A percentile compares a stretch with the other conserved stretches of the same genome.
Conservation (phyloP, 1,139 yeast genomes). For the Sugiyamaella neomexicana region DNA sequence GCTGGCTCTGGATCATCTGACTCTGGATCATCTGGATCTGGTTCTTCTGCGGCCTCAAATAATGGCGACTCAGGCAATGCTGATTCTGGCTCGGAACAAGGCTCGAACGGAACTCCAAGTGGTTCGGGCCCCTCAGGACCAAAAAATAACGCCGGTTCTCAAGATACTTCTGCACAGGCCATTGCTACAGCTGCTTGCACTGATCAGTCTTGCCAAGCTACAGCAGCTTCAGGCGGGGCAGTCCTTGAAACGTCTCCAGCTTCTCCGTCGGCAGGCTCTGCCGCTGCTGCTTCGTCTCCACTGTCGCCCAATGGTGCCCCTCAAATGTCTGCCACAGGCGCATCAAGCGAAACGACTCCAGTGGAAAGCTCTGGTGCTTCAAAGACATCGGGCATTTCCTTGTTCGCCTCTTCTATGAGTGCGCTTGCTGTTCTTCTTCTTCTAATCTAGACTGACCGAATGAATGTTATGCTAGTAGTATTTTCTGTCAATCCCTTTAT, state of each 20-base stretch:
- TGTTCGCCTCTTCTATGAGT: not conserved
- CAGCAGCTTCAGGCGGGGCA: not conserved
- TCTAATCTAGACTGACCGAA: not conserved
- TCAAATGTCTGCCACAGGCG: not conserved
- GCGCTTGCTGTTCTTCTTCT: not conserved
- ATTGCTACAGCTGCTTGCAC: not conserved
- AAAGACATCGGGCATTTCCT: not conserved
- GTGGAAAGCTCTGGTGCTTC: constrained; percentile 1
- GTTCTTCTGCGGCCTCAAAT: not conserved
- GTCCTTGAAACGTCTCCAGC: not conserved
- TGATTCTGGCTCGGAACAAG: too few relatives aligned
- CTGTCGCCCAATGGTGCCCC: not conserved
- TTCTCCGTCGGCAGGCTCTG: constrained; percentile 1
- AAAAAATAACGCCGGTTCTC: too few relatives aligned
- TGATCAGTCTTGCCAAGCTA: not conserved
- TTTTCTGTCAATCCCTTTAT: not conserved
- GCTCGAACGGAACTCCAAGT: too few relatives aligned
- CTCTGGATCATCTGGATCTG: not conserved
- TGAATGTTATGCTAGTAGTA: too few relatives aligned
- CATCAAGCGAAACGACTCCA: not conserved
- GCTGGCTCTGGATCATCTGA: not conserved
- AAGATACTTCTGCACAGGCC: not conserved
- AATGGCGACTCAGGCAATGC: not conserved
- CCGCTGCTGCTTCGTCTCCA: not conserved
- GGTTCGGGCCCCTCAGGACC: too few relatives aligned